A percentile compares a stretch with the other conserved stretches of the same genome.
Evolutionary conservation across 2,329 filamentous ascomycete species (phyloP).

Genomic region (Monosporascus ibericus): DNA sequence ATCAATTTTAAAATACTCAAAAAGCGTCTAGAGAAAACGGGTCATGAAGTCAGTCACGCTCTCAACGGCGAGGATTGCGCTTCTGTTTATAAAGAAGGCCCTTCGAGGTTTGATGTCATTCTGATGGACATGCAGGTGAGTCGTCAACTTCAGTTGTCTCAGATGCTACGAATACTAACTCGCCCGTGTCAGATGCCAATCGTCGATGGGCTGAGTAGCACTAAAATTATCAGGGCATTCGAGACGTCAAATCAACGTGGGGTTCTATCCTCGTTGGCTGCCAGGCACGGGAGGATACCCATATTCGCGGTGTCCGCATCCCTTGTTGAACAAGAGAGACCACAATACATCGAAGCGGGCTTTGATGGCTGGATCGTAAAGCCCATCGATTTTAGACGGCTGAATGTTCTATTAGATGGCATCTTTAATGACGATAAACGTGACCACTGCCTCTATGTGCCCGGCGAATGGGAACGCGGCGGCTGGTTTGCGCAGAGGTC

Average conservation of each 20-base stretch:
- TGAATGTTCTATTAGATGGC: conserved; percentile 63
- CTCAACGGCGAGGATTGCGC: conserved; percentile 84
- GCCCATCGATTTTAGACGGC: conserved; percentile 73
- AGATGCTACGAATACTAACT: neutral
- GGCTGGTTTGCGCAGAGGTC: conserved; percentile 63
- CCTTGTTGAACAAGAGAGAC: conserved; percentile 61
- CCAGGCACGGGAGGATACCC: conserved; percentile 60
- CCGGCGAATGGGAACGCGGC: conserved; percentile 75
- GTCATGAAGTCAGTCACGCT: conserved; percentile 66
- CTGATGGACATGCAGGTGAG: conserved; percentile 90
- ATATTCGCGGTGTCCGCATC: conserved; percentile 87
- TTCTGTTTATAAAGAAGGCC: conserved; percentile 57
- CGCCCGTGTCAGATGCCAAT: conserved; percentile 69
- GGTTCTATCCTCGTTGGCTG: conserved; percentile 52
- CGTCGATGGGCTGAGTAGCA: conserved; percentile 74
- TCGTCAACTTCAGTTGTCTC: conserved; percentile 8
- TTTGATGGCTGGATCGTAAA: conserved; percentile 92
- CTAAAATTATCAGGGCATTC: conserved; percentile 73
- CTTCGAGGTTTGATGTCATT: conserved; percentile 65
- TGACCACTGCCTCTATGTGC: conserved; percentile 57
- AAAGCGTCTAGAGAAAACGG: conserved; percentile 71
- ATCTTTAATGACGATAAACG: conserved; percentile 58
- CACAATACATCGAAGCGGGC: conserved; percentile 67
- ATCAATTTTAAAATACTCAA: conserved; percentile 78
- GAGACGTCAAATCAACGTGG: conserved; percentile 49